phyloP scores from a whole-genome alignment of 2,329 filamentous ascomycete genomes.

The Ophiostoma sp. region DNA sequence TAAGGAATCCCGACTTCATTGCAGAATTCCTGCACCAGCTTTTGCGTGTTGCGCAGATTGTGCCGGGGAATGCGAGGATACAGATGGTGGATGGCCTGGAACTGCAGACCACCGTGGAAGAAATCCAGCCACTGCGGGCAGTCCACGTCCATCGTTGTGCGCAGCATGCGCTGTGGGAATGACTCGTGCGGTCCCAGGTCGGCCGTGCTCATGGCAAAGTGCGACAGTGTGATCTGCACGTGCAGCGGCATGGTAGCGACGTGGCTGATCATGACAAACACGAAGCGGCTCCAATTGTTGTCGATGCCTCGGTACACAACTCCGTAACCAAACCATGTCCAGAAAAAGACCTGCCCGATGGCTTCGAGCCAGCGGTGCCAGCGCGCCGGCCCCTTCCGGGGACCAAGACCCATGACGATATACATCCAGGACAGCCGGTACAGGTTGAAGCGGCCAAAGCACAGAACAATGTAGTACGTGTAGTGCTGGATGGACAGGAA shows the following conservation, averaged over 20 bases:
- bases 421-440: constrained; percentile 77
- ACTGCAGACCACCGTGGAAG: constrained; percentile 82
- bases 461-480: constrained; percentile 75
- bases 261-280: constrained; percentile 75
- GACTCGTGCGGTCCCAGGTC: constrained; percentile 80
- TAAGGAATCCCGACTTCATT: constrained; percentile 78
- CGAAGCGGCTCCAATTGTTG: constrained; percentile 60
- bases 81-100: constrained; percentile 82
- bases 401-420: constrained; percentile 63
- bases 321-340: constrained; percentile 81
- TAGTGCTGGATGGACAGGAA: constrained; percentile 71
- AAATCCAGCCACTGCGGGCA: constrained; percentile 86
- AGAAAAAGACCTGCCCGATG: constrained; percentile 71
- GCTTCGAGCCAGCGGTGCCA: constrained; percentile 83
- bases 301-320: constrained; percentile 70
- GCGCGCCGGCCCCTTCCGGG: constrained; percentile 68
- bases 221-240: constrained; percentile 83
- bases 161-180: constrained; percentile 84
- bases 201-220: constrained; percentile 89
- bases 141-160: constrained; percentile 90
- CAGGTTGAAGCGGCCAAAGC: constrained; percentile 80
- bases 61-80: constrained; percentile 80
- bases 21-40: constrained; percentile 74
- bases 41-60: constrained; percentile 71
- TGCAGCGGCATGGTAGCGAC: constrained; percentile 76